Conservation (phyloP, 179 eudicot species). For the Spergularia azorica region DNA sequence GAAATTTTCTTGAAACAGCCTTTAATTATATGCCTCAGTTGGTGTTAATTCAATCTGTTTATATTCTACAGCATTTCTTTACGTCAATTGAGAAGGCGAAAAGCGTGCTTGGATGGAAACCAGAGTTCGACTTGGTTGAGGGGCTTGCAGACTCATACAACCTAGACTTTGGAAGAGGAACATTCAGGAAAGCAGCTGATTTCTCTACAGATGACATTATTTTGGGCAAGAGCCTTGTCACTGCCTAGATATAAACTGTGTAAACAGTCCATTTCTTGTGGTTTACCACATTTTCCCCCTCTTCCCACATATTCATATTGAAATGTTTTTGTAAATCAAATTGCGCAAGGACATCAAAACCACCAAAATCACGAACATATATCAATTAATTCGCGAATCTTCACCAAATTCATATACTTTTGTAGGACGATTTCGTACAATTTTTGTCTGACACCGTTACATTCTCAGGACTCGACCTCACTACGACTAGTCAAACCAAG, state of each 20-base stretch:
- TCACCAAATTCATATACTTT: no score
- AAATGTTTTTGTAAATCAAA: no score
- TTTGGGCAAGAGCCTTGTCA: slow-evolving; percentile 77
- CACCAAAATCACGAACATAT: no score
- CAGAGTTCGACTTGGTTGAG: slow-evolving; percentile 76
- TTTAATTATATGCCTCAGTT: background rate
- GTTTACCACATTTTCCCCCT: background rate
- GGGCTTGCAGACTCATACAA: slow-evolving; percentile 89
- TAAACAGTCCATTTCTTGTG: background rate
- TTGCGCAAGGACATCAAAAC: no score
- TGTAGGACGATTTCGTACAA: no score
- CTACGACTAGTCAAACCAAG: no score
- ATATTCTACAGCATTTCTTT: slow-evolving; percentile 82
- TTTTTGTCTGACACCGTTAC: no score
- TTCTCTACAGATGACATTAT: slow-evolving; percentile 90
- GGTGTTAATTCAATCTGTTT: background rate
- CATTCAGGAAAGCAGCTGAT: slow-evolving; percentile 84
- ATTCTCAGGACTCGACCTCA: no score
- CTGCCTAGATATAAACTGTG: slow-evolving; percentile 33
- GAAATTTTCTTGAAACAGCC: no score
- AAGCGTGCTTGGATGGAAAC: slow-evolving; percentile 70
- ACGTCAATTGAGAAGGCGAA: slow-evolving; percentile 92
- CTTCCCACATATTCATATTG: background rate
- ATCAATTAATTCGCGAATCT: no score
- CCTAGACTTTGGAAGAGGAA: slow-evolving; percentile 91